These are phyloP conservation scores for Cylindrotheca closterium DNA, from an alignment of 108 stramenopile genomes.

Conservation along the genomic window DNA sequence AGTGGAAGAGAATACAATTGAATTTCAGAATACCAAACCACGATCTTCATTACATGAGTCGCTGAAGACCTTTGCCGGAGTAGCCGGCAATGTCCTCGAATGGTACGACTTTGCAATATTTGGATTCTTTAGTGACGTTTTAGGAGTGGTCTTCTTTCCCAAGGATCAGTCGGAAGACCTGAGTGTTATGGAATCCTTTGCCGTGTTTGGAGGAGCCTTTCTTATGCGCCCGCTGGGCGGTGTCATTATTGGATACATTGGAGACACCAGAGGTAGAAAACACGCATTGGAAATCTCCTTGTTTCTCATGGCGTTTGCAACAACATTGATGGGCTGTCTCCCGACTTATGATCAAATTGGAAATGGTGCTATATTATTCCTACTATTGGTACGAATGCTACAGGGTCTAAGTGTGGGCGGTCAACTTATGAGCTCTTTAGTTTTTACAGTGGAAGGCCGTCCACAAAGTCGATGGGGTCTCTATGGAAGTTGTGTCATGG, in stretches of 20 bases:
- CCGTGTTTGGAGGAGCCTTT: conserved; percentile 83
- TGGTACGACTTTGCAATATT: conserved; percentile 56
- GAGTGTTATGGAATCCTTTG: conserved; percentile 52
- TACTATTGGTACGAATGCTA: conserved; percentile 61
- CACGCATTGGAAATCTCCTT: conserved; percentile 57
- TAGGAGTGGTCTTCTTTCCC: conserved; percentile 76
- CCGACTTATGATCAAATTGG: conserved; percentile 76
- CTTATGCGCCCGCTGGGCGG: conserved; percentile 74
- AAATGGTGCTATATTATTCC: conserved; percentile 38
- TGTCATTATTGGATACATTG: conserved; percentile 65
- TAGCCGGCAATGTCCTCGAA: conserved; percentile 19
- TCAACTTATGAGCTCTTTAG: conserved; percentile 69
- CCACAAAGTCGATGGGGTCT: conserved; percentile 41
- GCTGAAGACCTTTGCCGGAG: conserved; percentile 9
- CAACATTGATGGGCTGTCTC: conserved; percentile 76
- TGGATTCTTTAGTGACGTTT: conserved; percentile 69
- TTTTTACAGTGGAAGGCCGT: conserved; percentile 69
- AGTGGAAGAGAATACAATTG: no score
- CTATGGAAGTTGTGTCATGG: conserved; percentile 62
- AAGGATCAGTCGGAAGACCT: conserved; percentile 35
- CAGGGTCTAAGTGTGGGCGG: conserved; percentile 84
- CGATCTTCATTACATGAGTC: conserved; percentile 1
- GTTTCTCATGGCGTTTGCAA: conserved; percentile 76
- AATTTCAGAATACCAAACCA: no score
- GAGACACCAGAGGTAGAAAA: conserved; percentile 68